These are phyloP conservation scores for Spinacia oleracea DNA, from an alignment of 179 eudicot species.

Conservation along the genomic window DNA sequence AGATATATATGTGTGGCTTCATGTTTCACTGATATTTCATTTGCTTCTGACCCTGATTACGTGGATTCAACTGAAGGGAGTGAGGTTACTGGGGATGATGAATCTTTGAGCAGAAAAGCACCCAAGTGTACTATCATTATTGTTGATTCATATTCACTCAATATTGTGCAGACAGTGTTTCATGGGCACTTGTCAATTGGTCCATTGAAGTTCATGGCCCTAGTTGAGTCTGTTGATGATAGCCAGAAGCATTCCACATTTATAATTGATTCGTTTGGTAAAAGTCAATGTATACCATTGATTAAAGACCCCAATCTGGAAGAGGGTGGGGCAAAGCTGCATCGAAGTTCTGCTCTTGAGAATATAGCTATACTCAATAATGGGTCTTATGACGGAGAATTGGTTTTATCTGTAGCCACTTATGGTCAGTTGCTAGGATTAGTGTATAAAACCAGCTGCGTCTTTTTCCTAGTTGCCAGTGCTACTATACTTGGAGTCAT, in stretches of 20 bases:
- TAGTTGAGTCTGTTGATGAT: conserved; percentile 51
- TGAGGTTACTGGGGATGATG: conserved; percentile 42
- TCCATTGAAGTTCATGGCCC: conserved; percentile 70
- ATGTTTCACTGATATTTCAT: conserved; percentile 42
- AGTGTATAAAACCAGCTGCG: conserved; percentile 59
- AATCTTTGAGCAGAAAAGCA: conserved; percentile 39
- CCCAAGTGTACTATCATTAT: conserved; percentile 68
- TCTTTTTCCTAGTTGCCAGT: conserved; percentile 50
- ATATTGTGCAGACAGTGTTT: conserved; percentile 75
- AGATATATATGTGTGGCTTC: conserved; percentile 83
- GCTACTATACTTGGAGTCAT: conserved; percentile 62
- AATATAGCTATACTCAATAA: conserved; percentile 35
- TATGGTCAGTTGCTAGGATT: conserved; percentile 57
- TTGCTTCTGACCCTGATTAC: conserved; percentile 44
- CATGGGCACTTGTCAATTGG: conserved; percentile 78
- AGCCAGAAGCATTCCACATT: conserved; percentile 51
- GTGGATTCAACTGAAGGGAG: conserved; percentile 39
- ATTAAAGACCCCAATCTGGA: conserved; percentile 49
- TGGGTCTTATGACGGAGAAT: conserved; percentile 47
- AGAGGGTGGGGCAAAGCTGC: conserved; percentile 36
- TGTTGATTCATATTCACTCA: conserved; percentile 77
- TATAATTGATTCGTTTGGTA: conserved; percentile 69
- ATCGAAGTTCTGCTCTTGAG: conserved; percentile 31
- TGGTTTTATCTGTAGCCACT: conserved; percentile 53
- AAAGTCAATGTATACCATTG: conserved; percentile 54